Base-by-base conservation (phyloP, 2,329 filamentous ascomycete genomes). In the Aspergillus quadrilineatus region DNA sequence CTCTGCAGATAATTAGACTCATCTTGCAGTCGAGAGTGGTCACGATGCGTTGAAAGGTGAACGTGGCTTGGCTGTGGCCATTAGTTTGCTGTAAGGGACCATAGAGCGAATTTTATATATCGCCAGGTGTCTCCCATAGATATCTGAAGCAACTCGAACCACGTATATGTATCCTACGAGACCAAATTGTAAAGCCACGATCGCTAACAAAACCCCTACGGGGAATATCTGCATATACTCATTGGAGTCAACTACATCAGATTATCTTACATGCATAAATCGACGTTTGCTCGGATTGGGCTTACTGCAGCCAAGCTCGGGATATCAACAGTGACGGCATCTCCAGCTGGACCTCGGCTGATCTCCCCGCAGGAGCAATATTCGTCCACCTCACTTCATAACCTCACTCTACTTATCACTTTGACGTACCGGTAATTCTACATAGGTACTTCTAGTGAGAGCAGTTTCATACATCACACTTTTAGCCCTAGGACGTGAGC, bases 331-430 rank as follows among this genome's bases (percentile, higher is more conserved):
- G 29, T 34, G 29, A 34, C 44, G 39, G 32, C 50, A 37, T 9
- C 17, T 22, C 22, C 22, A 32, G 37, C 30, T 48, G 52, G 45
- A 54, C 52, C 52, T 54, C 52, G 52, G 52, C 45, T 49, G 36
- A 36, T 48, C n/a, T 47, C 17, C 50, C 32, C 50, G 28, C 28
- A 34, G 32, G 15, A 42, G 22, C 43, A n/a, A 36, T 17, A 28
- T 15, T 15, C 22, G 22, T 26, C 37, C 22, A 32, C 14, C 7
- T 28, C 12, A 28, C 22, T 12, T 28, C 34, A 4, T 39, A 36
- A 41, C 6, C 47, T n/a, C n/a, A 15, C 12, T 4, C n/a, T 34
- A n/a, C 48, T 5, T 15, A 12, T 26, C 26, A 15, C 15, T 15
- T 22, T 34, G 14, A 3, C 12, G 9, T 15, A n/a, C 30, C n/a